A percentile compares a stretch with the other conserved stretches of the same genome.
Evolutionary conservation across 495 filamentous ascomycete species (phyloP).

Genomic region (Sordaria brevicollis): DNA sequence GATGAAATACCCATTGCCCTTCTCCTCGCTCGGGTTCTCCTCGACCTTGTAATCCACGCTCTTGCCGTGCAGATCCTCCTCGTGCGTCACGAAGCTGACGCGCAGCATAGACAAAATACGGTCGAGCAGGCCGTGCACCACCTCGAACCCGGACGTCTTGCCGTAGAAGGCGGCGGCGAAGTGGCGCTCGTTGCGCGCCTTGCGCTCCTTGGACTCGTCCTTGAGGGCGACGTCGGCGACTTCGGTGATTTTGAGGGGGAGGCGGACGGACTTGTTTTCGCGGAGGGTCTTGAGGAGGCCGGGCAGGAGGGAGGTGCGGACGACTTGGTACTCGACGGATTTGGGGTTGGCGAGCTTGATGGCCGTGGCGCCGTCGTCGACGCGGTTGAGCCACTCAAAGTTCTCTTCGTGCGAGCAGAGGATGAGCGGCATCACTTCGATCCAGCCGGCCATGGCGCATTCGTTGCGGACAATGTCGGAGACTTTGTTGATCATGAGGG

Average conservation of each 20-base stretch:
- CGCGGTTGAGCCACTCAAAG: slow-evolving; percentile 89
- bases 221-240: slow-evolving; percentile 87
- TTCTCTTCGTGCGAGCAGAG: slow-evolving; percentile 98
- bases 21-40: slow-evolving; percentile 39
- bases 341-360: slow-evolving; percentile 92
- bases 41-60: slow-evolving; percentile 36
- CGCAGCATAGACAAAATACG: slow-evolving; percentile 89
- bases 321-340: slow-evolving; percentile 92
- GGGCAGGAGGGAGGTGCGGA: slow-evolving; percentile 79
- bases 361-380: slow-evolving; percentile 75
- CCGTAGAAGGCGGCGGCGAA: slow-evolving; percentile 94
- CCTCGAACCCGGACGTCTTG: slow-evolving; percentile 91
- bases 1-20: slow-evolving; percentile 70
- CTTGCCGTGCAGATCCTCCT: slow-evolving; percentile 54
- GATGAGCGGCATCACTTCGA: slow-evolving; percentile 91
- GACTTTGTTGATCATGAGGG: slow-evolving; percentile 88
- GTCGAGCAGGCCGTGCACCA: slow-evolving; percentile 90
- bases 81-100: slow-evolving; percentile 62
- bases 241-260: slow-evolving; percentile 93
- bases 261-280: slow-evolving; percentile 82
- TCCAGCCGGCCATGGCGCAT: slow-evolving; percentile 90
- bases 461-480: slow-evolving; percentile 84
- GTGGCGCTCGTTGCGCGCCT: slow-evolving; percentile 82
- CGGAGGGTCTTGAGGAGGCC: slow-evolving; percentile 90
- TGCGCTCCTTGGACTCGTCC: slow-evolving; percentile 64